These are phyloP conservation scores for Naganishia vaughanmartiniae DNA, from an alignment of 768 basidiomycete species.

Conservation along the genomic window DNA sequence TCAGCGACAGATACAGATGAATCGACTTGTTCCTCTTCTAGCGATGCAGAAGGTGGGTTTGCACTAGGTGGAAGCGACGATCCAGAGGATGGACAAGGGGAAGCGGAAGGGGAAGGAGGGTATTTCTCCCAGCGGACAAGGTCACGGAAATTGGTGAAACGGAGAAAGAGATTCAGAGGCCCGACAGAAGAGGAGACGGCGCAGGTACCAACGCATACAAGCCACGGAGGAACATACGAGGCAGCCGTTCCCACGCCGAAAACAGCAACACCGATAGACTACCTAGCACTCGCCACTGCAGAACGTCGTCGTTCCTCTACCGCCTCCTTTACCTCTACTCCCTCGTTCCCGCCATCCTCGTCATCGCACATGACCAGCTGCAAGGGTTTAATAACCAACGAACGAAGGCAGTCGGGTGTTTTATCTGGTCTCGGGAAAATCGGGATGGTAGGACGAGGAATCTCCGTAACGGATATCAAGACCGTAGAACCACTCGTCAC, in stretches of 20 bases:
- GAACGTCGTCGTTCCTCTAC: slow-evolving; percentile 1
- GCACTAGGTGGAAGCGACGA: background rate
- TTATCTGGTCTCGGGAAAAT: slow-evolving; percentile 2
- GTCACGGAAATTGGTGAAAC: slow-evolving; percentile 1
- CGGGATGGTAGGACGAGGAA: slow-evolving; percentile 2
- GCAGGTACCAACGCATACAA: background rate
- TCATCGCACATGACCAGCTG: background rate
- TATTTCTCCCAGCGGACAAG: background rate
- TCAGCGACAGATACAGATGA: slow-evolving; percentile 5
- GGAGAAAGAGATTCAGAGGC: slow-evolving; percentile 4
- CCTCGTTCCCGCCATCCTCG: background rate
- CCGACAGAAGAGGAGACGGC: background rate
- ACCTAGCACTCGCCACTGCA: slow-evolving; percentile 7
- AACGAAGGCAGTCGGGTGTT: background rate
- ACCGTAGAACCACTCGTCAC: background rate
- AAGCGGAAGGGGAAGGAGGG: background rate
- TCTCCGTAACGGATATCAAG: slow-evolving; percentile 10
- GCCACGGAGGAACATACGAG: background rate
- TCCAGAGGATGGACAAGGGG: background rate
- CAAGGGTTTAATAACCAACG: background rate
- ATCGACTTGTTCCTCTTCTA: background rate
- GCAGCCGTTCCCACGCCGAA: background rate
- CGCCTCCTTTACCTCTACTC: background rate
- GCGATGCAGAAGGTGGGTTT: background rate
- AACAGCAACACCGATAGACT: slow-evolving; percentile 12